Conservation (phyloP, 306 rosid species). For the Prunus dulcis region DNA sequence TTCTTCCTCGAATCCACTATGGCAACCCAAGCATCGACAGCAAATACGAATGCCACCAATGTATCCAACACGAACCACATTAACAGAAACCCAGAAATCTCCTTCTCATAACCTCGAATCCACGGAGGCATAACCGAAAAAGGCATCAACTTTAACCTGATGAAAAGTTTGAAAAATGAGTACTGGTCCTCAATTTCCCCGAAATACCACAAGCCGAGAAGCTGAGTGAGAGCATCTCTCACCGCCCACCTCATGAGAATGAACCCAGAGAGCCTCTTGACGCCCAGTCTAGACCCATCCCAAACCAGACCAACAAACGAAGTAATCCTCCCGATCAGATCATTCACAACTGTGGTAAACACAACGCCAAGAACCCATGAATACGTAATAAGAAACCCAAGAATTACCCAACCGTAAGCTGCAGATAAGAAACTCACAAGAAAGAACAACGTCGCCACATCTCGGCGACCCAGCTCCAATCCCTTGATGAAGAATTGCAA, state of each 20-base stretch:
- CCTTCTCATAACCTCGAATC: constrained; percentile 85
- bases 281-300: constrained; percentile 89
- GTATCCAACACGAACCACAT: constrained; percentile 77
- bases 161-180: constrained; percentile 89
- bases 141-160: constrained; percentile 94
- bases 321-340: constrained; percentile 62
- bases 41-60: constrained; percentile 65
- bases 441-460: constrained; percentile 61
- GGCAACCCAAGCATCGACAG: constrained; percentile 96
- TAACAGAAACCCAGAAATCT: constrained; percentile 72
- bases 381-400: constrained; percentile 79
- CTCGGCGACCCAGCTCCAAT: constrained; percentile 71
- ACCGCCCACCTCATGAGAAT: constrained; percentile 96
- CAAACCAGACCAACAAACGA: constrained; percentile 57
- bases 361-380: constrained; percentile 88
- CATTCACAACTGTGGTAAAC: constrained; percentile 64
- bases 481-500: constrained; percentile 64
- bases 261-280: constrained; percentile 91
- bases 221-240: constrained; percentile 94
- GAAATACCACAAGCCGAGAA: constrained; percentile 91
- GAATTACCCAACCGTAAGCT: constrained; percentile 81
- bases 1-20: constrained; percentile 81
- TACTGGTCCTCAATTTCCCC: constrained; percentile 95
- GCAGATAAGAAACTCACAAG: constrained; percentile 69
- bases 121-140: constrained; percentile 87